A percentile compares a stretch with the other conserved stretches of the same genome.
phyloP scores from a whole-genome alignment of 495 filamentous ascomycete genomes.

The Annulohypoxylon stygium region DNA sequence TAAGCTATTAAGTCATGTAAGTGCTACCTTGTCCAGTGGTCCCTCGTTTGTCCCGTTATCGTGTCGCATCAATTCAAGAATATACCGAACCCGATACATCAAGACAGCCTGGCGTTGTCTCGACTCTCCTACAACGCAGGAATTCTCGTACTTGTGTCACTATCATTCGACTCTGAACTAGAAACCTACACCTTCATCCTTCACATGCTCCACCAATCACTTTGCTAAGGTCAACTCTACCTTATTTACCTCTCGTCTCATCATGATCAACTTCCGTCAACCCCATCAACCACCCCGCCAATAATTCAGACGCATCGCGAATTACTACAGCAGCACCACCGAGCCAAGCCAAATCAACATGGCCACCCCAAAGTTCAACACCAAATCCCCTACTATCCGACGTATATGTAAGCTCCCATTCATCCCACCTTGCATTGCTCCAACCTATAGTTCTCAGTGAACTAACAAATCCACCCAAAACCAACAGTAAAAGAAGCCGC shows the following conservation, averaged over 20 bases:
- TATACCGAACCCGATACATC: constrained; percentile 1
- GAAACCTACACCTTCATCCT: not conserved
- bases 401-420: constrained; percentile 71
- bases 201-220: not conserved
- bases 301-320: constrained; percentile 16
- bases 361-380: constrained; percentile 69
- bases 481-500: constrained; percentile 82
- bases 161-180: not conserved
- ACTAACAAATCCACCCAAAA: constrained; percentile 35
- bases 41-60: not conserved
- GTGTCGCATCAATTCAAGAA: constrained; percentile 8
- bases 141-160: not conserved
- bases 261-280: constrained; percentile 19
- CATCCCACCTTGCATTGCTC: constrained; percentile 17
- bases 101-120: constrained; percentile 24
- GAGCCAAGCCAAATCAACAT: constrained; percentile 31
- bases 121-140: not conserved
- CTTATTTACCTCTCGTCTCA: not conserved
- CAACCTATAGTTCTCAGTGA: constrained; percentile 28
- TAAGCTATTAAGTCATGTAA: no score
- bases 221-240: no score
- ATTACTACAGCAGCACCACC: constrained; percentile 2
- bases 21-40: no score
- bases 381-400: constrained; percentile 83
- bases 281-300: constrained; percentile 15